Percentiles rank a stretch among this genome's conserved stretches.
Conservation (phyloP, 441 rosid species). For the Pelargonium citronellum region DNA sequence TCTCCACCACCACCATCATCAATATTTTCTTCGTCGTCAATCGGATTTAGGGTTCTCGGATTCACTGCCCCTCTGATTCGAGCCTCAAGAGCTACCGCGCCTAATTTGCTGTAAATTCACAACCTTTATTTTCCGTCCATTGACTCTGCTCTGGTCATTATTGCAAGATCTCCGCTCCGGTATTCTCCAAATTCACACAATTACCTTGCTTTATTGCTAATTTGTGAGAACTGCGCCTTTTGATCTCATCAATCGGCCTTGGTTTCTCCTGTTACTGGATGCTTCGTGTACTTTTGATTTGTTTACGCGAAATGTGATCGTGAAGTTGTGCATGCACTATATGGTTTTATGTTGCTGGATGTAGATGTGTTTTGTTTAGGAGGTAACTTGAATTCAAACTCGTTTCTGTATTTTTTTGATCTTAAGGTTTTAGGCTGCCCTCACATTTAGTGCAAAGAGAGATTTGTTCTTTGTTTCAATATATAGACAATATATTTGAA, state of each 20-base stretch:
- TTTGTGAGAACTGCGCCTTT: background rate
- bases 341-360: background rate
- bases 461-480: background rate
- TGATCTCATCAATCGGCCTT: background rate
- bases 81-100: no score
- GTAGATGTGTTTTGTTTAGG: background rate
- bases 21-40: background rate
- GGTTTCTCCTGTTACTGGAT: background rate
- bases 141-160: background rate
- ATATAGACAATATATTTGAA: background rate
- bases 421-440: background rate
- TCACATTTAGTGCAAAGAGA: background rate
- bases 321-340: background rate
- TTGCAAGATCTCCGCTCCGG: background rate
- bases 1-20: no score
- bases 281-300: background rate
- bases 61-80: background rate
- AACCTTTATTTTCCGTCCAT: no score
- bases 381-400: slow-evolving; percentile 2
- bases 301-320: background rate
- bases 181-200: background rate
- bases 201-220: background rate
- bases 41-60: slow-evolving; percentile 2
- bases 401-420: background rate
- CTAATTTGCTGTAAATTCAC: no score